phyloP scores from a whole-genome alignment of 176 grass and related monocot species.

The Oryza nivara region DNA sequence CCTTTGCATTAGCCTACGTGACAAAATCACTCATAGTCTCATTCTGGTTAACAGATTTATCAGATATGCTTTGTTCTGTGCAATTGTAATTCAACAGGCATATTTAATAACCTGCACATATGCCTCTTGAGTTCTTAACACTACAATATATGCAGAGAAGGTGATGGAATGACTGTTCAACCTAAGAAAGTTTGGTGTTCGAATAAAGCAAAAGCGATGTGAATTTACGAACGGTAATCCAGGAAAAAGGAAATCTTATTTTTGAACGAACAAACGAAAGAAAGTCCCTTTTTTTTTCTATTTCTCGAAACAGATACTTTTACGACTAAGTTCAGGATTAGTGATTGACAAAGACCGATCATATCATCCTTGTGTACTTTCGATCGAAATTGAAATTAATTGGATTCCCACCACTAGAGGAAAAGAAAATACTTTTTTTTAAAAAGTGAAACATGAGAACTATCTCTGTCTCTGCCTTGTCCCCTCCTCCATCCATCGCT shows the following conservation, averaged over 20 bases:
- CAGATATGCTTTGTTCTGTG: background rate
- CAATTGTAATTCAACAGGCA: background rate
- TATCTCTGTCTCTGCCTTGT: no score
- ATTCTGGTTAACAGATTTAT: background rate
- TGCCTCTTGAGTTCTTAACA: background rate
- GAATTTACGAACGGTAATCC: background rate
- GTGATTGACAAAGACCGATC: background rate
- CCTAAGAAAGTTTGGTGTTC: background rate
- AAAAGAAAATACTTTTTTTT: background rate
- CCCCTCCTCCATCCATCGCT: no score
- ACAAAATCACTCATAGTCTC: background rate
- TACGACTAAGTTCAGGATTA: background rate
- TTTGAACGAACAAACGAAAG: no score
- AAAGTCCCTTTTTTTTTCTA: no score
- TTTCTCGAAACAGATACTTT: background rate
- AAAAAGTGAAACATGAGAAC: no score
- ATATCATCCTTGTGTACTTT: background rate
- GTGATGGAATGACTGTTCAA: background rate
- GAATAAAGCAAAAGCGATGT: background rate
- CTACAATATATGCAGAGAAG: background rate
- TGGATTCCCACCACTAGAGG: background rate
- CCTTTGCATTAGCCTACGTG: background rate
- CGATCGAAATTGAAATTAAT: background rate
- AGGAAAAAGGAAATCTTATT: background rate
- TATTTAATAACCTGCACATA: background rate